Percentiles rank a stretch among this genome's conserved stretches.
phyloP scores from a whole-genome alignment of 2,329 filamentous ascomycete species.

The Lithohypha guttulata region DNA sequence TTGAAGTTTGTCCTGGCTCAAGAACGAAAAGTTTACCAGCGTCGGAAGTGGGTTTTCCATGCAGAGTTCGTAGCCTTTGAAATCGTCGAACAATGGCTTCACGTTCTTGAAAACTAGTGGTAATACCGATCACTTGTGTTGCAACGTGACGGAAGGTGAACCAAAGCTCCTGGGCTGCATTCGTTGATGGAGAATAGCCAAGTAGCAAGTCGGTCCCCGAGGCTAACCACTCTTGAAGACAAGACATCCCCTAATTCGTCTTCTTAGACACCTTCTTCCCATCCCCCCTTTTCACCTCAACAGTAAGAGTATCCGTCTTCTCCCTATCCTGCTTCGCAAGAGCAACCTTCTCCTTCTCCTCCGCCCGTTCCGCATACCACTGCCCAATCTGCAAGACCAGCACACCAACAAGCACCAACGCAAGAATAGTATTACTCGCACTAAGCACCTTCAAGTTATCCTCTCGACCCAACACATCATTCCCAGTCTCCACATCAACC shows the following conservation, averaged over 20 bases:
- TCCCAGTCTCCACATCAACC: conserved; percentile 27
- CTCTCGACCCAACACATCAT: conserved; percentile 63
- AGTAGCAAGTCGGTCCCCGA: no score
- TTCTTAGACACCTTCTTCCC: conserved; percentile 1
- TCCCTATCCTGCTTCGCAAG: conserved; percentile 33
- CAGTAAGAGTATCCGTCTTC: neutral
- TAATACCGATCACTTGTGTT: no score
- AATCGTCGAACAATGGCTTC: no score
- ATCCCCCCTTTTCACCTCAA: neutral
- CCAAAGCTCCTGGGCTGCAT: no score
- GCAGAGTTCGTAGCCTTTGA: no score
- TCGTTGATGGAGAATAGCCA: no score
- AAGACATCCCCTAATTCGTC: conserved; percentile 5
- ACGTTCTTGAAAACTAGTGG: no score
- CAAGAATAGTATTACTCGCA: conserved; percentile 92
- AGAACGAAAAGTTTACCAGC: no score
- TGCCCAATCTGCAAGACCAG: conserved; percentile 89
- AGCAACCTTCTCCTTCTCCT: conserved; percentile 61
- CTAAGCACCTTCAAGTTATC: conserved; percentile 84
- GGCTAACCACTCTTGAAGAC: no score
- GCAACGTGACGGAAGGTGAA: no score
- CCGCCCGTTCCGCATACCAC: conserved; percentile 96
- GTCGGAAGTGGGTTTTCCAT: no score
- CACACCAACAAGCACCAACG: conserved; percentile 82
- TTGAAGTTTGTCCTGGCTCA: no score